Percentiles rank a stretch among this genome's conserved stretches.
Conservation (phyloP, 495 filamentous ascomycete species). For the Neurospora sublineolata region DNA sequence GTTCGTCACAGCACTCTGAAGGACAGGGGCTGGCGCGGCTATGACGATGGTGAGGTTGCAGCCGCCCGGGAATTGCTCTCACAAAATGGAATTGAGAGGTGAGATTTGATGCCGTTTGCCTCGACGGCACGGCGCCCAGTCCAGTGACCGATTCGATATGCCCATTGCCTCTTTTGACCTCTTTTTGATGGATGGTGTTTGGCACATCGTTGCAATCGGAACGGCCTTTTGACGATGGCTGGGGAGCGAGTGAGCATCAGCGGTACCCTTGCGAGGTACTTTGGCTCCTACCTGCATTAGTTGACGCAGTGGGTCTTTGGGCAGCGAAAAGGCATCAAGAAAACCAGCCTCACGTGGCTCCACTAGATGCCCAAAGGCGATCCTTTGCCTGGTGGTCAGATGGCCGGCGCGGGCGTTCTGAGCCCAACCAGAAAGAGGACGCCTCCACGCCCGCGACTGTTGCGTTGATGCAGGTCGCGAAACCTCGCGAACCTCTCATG, state of each 20-base stretch:
- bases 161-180: conserved; percentile 1
- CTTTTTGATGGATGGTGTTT: conserved; percentile 18
- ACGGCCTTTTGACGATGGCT: conserved; percentile 1
- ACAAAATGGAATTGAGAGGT: conserved; percentile 24
- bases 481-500: conserved; percentile 1
- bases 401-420: conserved; percentile 14
- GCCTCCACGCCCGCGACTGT: conserved; percentile 1
- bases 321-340: conserved; percentile 16
- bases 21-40: conserved; percentile 59
- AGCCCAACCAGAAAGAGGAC: conserved; percentile 21
- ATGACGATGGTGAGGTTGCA: conserved; percentile 61
- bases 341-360: conserved; percentile 23
- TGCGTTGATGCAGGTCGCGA: conserved; percentile 8
- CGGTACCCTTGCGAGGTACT: conserved; percentile 11
- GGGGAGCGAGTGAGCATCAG: conserved; percentile 4
- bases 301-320: conserved; percentile 23
- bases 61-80: conserved; percentile 67
- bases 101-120: conserved; percentile 7
- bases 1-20: conserved; percentile 47
- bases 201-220: conserved; percentile 2
- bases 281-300: conserved; percentile 9
- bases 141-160: conserved; percentile 19
- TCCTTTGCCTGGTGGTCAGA: conserved; percentile 8
- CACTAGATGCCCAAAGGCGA: conserved; percentile 13
- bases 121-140: conserved; percentile 10